Percentiles rank a stretch among this genome's conserved stretches.
These are phyloP conservation scores for Trichoderma gracile DNA, from an alignment of 2,329 filamentous ascomycete genomes.

Conservation along the genomic window DNA sequence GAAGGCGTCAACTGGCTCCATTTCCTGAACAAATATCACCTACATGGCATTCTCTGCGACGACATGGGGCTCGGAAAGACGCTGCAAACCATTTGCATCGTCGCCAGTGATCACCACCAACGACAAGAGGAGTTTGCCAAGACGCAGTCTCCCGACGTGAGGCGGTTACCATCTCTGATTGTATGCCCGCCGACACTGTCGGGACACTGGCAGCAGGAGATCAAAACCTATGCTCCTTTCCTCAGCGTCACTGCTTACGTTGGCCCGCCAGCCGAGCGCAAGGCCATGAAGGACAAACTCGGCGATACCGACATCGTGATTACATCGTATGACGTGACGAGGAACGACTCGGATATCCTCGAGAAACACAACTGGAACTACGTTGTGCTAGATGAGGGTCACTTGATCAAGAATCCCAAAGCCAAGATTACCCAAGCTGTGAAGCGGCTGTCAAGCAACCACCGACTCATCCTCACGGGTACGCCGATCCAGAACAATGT, in stretches of 20 bases:
- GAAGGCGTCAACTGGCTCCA: slow-evolving; percentile 98
- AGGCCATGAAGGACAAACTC: slow-evolving; percentile 67
- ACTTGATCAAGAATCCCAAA: slow-evolving; percentile 98
- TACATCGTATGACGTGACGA: slow-evolving; percentile 96
- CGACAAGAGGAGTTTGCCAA: slow-evolving; percentile 86
- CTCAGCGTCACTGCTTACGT: slow-evolving; percentile 87
- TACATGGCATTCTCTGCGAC: slow-evolving; percentile 97
- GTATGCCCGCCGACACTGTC: slow-evolving; percentile 95
- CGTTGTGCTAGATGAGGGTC: slow-evolving; percentile 93
- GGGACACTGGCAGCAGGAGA: slow-evolving; percentile 98
- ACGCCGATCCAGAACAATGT: slow-evolving; percentile 99
- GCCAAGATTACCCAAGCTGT: slow-evolving; percentile 94
- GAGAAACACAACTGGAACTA: slow-evolving; percentile 92
- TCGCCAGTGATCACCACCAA: slow-evolving; percentile 94
- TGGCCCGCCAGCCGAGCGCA: slow-evolving; percentile 79
- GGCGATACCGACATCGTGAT: slow-evolving; percentile 87
- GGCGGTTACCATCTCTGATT: slow-evolving; percentile 84
- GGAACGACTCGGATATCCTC: slow-evolving; percentile 89
- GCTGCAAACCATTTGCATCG: slow-evolving; percentile 94
- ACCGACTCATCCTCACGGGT: slow-evolving; percentile 91
- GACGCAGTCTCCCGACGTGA: slow-evolving; percentile 74
- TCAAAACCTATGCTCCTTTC: slow-evolving; percentile 94
- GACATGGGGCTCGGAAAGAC: slow-evolving; percentile 99
- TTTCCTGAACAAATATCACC: slow-evolving; percentile 96
- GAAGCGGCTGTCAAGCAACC: slow-evolving; percentile 86